Evolutionary conservation across 352 stramenopile species (phyloP).

Genomic region (Phytopythium oedochilum): DNA sequence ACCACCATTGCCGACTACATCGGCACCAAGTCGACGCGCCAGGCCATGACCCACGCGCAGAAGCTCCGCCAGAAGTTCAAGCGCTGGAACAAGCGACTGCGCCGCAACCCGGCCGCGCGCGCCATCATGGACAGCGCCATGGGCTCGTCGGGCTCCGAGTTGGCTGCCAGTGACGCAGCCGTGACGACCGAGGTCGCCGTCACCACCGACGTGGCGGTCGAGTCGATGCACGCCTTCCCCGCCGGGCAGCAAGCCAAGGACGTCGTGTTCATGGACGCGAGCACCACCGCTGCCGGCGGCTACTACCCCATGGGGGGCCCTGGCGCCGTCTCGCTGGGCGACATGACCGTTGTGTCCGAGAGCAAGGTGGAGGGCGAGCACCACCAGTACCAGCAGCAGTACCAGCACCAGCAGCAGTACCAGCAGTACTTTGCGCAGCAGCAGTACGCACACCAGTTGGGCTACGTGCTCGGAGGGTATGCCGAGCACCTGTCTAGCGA

Average conservation of each 20-base stretch:
- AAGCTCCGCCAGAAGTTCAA: conserved; percentile 52
- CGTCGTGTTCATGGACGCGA: neutral
- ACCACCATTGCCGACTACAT: conserved; percentile 45
- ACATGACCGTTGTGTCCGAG: conserved; percentile 2
- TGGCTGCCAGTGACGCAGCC: no score
- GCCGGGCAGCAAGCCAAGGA: neutral
- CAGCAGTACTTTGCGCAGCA: neutral
- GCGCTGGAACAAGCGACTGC: conserved; percentile 28
- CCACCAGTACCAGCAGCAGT: neutral
- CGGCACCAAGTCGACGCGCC: conserved; percentile 44
- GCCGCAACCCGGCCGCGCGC: conserved; percentile 15
- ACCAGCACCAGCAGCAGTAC: neutral
- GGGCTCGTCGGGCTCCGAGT: neutral
- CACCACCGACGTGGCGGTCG: conserved; percentile 2
- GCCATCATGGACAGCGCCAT: conserved; percentile 17
- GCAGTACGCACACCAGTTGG: conserved; percentile 6
- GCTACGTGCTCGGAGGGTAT: conserved; percentile 4
- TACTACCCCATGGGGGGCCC: conserved; percentile 1
- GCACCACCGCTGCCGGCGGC: neutral
- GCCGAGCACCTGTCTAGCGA: neutral
- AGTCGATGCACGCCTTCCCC: neutral
- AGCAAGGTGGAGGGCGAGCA: conserved; percentile 1
- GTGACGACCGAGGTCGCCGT: conserved; percentile 3
- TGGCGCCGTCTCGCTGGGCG: neutral
- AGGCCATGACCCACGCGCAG: conserved; percentile 55